Base-by-base conservation (phyloP, 176 grass and related monocot genomes). In the Oryza coarctata region DNA sequence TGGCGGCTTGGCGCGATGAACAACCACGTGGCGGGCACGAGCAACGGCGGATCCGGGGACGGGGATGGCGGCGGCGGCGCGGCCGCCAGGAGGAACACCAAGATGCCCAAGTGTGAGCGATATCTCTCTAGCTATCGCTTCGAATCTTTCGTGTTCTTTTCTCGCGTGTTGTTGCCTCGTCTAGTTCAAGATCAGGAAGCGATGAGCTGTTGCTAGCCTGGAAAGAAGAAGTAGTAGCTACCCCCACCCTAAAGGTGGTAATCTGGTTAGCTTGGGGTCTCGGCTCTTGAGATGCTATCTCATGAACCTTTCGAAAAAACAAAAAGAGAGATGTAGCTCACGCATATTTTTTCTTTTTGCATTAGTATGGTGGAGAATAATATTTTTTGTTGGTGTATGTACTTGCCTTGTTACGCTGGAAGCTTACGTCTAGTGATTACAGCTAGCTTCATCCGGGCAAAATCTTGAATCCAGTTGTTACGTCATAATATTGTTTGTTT, bases 91-190 rank as follows among this genome's bases (percentile, higher is more conserved):
- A 84, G 92, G 88, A 94, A 87, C 69, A 85, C 91, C 66, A 79
- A 78, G 74, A 83, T 85, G 80, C 92, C 92, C 66, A 94, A 94
- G 70, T 94, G 92, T 94, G 87, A 90, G 92, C 91, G 84, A 90
- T 80, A 77, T 90, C 88, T 79, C 82, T 74, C 15, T 20, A n/a
- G n/a, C n/a, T n/a, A n/a, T n/a, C n/a, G n/a, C n/a, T n/a, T n/a
- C n/a, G n/a, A n/a, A 85, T 91, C 82, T 55, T 9, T 22, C 7
- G n/a, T 3, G 31, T 49, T 20, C 4, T n/a, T 47, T 35, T 61
- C 55, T 60, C 17, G 1, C 10, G 72, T 67, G 43, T n/a, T 55
- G 49, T 22, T 30, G 23, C 20, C 55, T 60, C 12, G 43, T 50
- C 4, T 60, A 5, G 17, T 50, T 5, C 25, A 31, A 60, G 62